These are phyloP conservation scores for Penicillium herquei DNA, from an alignment of 495 filamentous ascomycete genomes.

Conservation along the genomic window DNA sequence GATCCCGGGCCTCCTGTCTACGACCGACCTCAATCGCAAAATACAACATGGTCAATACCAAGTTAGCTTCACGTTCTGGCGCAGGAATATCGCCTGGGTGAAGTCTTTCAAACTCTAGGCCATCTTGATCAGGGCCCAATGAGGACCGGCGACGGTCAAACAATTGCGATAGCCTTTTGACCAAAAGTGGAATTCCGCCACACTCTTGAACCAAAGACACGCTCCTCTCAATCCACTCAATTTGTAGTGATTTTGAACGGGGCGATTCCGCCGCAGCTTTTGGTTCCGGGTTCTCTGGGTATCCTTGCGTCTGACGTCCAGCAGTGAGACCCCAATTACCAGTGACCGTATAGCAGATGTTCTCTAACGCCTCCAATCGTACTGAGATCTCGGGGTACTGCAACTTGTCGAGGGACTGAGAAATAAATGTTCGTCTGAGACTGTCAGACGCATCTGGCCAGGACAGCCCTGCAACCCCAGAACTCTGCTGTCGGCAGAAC, in stretches of 20 bases:
- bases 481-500: constrained; percentile 38
- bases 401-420: constrained; percentile 37
- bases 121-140: constrained; percentile 29
- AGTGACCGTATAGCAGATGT: constrained; percentile 72
- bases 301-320: constrained; percentile 38
- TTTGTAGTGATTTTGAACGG: constrained; percentile 56
- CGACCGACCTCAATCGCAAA: constrained; percentile 68
- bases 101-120: constrained; percentile 28
- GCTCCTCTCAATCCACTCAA: constrained; percentile 67
- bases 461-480: constrained; percentile 28
- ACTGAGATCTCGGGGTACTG: constrained; percentile 50
- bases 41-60: constrained; percentile 65
- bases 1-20: constrained; percentile 33
- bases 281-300: constrained; percentile 20
- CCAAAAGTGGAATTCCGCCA: constrained; percentile 58
- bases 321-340: constrained; percentile 78
- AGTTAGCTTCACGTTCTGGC: constrained; percentile 46
- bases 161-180: constrained; percentile 55
- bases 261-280: constrained; percentile 36
- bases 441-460: constrained; percentile 54
- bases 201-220: constrained; percentile 58
- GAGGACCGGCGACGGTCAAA: constrained; percentile 51
- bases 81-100: constrained; percentile 35
- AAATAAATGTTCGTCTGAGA: constrained; percentile 45
- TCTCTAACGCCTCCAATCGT: constrained; percentile 65